Evolutionary conservation across 192 early-diverging fungal genomes (phyloP), one percentile per base, ranked within the genome.

Genomic region (Podila verticillata): DNA sequence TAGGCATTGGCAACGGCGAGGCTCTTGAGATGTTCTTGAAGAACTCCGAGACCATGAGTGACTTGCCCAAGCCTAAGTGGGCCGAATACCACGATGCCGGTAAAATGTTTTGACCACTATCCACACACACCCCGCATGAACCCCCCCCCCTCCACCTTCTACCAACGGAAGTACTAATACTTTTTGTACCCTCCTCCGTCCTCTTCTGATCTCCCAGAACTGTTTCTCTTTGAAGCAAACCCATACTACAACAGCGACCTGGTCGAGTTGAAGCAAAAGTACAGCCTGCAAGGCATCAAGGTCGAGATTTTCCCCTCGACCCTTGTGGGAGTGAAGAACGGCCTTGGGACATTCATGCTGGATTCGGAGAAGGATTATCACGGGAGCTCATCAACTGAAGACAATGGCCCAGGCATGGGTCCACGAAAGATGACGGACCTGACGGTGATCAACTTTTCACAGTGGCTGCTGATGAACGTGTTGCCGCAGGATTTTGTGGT

Each of bases 231-330:
- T 15, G 61, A 71, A 51, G 61, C 61, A 47, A 71, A 63, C n/a
- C 69, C 69, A 2, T 26, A 57, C n/a, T 57, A 63, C 69, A 71
- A 63, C 47, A 28, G 7, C 9, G 7, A 29, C 17, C 58, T 68
- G 4, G 68, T 62, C 34, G 30, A 60, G 28, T 30, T 59, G 7
- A 70, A 70, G 57, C 44, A 61, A 24, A 39, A 34, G 19, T 71
- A 63, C 61, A 49, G 10, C 28, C 9, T 20, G 7, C 59, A 22
- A 4, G 59, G 59, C 10, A 59, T 68, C 59, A 70, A 62, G 47
- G 59, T 70, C n/a, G 63, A 49, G 32, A 63, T 63, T 61, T 70
- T 70, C 61, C 61, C 61, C 3, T 62, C 61, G n/a, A 63, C 69
- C 17, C 48, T 71, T 34, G 61, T 71, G 2, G 51, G 57, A 29